Evolutionary conservation across 148 eudicot genomes (phyloP).

Genomic region (Fagopyrum tataricum): DNA sequence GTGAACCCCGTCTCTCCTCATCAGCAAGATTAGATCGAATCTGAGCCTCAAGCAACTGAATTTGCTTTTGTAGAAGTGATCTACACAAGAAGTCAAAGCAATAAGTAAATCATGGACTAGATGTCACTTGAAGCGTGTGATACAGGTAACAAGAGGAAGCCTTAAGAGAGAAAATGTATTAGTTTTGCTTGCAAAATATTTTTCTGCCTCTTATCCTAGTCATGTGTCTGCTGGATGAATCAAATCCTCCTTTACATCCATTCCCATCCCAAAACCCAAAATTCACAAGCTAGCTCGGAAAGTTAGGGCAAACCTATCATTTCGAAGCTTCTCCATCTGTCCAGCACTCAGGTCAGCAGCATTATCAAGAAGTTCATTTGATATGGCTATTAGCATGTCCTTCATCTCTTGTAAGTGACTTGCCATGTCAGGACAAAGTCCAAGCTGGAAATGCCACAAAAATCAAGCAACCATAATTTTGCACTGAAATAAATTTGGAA

Average conservation of each 20-base stretch:
- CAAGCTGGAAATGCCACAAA: constrained; percentile 52
- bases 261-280: background rate
- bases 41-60: constrained; percentile 65
- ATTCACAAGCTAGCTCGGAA: background rate
- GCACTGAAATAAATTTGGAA: background rate
- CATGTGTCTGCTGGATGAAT: background rate
- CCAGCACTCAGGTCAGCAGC: constrained; percentile 40
- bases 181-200: background rate
- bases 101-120: constrained; percentile 12
- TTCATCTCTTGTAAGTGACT: constrained; percentile 83
- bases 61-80: constrained; percentile 71
- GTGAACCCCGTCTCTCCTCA: constrained; percentile 57
- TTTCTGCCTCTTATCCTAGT: background rate
- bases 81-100: constrained; percentile 31
- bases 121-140: background rate
- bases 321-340: constrained; percentile 71
- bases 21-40: constrained; percentile 33
- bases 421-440: constrained; percentile 67
- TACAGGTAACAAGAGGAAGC: background rate
- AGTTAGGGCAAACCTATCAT: constrained; percentile 51
- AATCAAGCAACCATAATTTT: constrained; percentile 8
- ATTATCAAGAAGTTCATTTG: constrained; percentile 91
- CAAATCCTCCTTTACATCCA: background rate
- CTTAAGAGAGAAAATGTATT: background rate
- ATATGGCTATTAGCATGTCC: constrained; percentile 65